Base-by-base conservation (phyloP, 108 stramenopile genomes). In the Pseudonitzschia multistriata region DNA sequence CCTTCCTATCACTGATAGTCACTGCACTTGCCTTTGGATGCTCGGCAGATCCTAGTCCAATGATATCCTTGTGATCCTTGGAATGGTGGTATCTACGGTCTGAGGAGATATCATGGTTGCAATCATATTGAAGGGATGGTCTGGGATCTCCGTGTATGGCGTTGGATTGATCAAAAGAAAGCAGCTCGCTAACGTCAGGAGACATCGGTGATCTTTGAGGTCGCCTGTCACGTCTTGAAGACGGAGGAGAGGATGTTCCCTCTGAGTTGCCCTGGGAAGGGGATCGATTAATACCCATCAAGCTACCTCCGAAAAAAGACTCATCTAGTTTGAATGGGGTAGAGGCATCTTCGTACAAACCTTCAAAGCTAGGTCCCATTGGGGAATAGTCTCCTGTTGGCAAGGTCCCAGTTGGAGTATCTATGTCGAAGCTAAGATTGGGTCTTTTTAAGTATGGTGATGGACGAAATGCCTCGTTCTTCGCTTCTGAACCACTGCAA, bases 351-450 rank as follows among this genome's bases (percentile, higher is more conserved):
- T 62, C 54, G 54, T n/a, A 13, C 54, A 55, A 13, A 17, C 2
- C 15, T 57, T 48, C 52, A 28, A 80, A 68, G 2, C 60, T 25
- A 13, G 73, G 71, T 35, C 80, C 76, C 76, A 77, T 76, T 14
- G 81, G 81, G 13, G 81, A 81, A 64, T 73, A 81, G 25, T 70
- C 76, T 13, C 49, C 59, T 11, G 22, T 27, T 17, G 66, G 40
- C 34, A 71, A 54, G 2, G 64, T 62, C 7, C 66, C 75, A 33
- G 59, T 62, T 10, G 81, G 81, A 34, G 81, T 81, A 30, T 77
- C 81, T 66, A 82, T 68, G 2, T 72, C 57, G 72, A 82, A 82
- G 50, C 81, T 82, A 57, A 29, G 34, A 10, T 48, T 52, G 60
- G 37, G 55, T 34, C 19, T n/a, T 13, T 49, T 28, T n/a, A 69